phyloP scores from a whole-genome alignment of 2,329 filamentous ascomycete species.

The Elsinoe australis region DNA sequence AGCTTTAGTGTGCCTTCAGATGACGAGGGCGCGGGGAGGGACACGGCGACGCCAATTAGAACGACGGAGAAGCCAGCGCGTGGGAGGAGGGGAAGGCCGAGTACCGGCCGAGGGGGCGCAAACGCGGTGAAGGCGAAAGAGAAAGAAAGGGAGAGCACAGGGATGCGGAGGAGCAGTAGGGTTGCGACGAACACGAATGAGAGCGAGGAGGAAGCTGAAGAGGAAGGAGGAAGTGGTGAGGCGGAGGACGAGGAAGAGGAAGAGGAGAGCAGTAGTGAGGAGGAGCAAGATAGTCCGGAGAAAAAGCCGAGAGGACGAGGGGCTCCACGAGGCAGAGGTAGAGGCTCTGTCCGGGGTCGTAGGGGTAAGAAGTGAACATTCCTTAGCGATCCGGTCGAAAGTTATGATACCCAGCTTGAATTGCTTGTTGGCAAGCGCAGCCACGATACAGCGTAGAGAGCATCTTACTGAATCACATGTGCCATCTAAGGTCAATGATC shows the following conservation, averaged over 20 bases:
- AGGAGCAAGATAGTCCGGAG: conserved; percentile 16
- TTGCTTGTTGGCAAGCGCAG: background rate
- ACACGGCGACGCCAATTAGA: background rate
- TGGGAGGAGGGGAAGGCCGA: background rate
- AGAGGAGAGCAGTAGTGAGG: conserved; percentile 1
- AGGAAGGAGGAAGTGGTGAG: conserved; percentile 3
- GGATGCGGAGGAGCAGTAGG: conserved; percentile 3
- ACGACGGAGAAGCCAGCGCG: background rate
- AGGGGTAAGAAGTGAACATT: conserved; percentile 6
- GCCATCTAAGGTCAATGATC: too few relatives aligned
- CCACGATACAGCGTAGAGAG: background rate
- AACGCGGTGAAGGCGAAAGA: conserved; percentile 3
- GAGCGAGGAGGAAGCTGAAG: conserved; percentile 16
- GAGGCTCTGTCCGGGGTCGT: background rate
- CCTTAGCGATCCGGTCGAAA: background rate
- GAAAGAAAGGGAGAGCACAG: conserved; percentile 6
- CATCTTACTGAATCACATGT: too few relatives aligned
- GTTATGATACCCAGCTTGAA: conserved; percentile 6
- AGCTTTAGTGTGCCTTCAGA: conserved; percentile 21
- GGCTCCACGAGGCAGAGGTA: conserved; percentile 6
- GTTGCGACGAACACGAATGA: conserved; percentile 7
- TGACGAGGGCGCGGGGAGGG: conserved; percentile 1
- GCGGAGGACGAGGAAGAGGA: conserved; percentile 2
- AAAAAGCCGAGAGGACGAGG: conserved; percentile 11
- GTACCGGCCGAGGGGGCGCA: conserved; percentile 9